Percentiles rank a stretch among this genome's conserved stretches.
phyloP scores from a whole-genome alignment of 805 yeast species.

The Suhomyces sp. region DNA sequence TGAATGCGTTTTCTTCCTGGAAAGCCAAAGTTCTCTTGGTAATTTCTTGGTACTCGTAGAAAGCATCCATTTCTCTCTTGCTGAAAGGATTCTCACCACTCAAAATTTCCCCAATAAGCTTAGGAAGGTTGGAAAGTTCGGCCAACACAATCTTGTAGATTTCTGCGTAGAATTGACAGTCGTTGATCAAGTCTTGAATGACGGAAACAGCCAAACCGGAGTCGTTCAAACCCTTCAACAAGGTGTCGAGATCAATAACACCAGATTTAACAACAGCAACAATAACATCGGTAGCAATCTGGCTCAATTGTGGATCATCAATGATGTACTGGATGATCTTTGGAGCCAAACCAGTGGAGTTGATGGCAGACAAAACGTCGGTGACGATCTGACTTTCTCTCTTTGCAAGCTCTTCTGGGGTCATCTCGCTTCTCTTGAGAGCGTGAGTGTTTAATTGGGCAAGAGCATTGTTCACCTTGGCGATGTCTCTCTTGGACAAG shows the following conservation, averaged over 20 bases:
- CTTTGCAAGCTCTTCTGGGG: slow-evolving; percentile 23
- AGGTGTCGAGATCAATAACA: slow-evolving; percentile 31
- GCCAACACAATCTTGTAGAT: slow-evolving; percentile 35
- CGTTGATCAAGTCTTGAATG: slow-evolving; percentile 32
- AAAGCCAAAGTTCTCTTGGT: slow-evolving; percentile 4
- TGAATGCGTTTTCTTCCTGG: not conserved
- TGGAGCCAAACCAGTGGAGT: slow-evolving; percentile 37
- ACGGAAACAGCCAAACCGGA: slow-evolving; percentile 41
- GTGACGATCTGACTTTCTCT: slow-evolving; percentile 43
- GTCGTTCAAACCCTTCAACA: slow-evolving; percentile 38
- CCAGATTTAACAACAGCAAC: slow-evolving; percentile 30
- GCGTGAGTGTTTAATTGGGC: slow-evolving; percentile 25
- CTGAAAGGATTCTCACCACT: slow-evolving; percentile 17
- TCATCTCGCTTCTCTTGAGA: slow-evolving; percentile 27
- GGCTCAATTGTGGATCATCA: slow-evolving; percentile 29
- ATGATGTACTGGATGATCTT: slow-evolving; percentile 31
- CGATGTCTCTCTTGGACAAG: slow-evolving; percentile 19
- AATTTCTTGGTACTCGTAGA: not conserved
- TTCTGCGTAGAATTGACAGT: slow-evolving; percentile 39
- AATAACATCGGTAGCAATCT: slow-evolving; percentile 27
- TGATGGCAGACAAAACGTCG: slow-evolving; percentile 35
- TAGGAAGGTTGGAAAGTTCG: slow-evolving; percentile 30
- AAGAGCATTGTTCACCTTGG: slow-evolving; percentile 25
- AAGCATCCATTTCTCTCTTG: slow-evolving; percentile 18
- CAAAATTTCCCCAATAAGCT: slow-evolving; percentile 21